These are phyloP conservation scores for Skeletonema marinoi DNA, from an alignment of 108 stramenopile species.

Conservation along the genomic window DNA sequence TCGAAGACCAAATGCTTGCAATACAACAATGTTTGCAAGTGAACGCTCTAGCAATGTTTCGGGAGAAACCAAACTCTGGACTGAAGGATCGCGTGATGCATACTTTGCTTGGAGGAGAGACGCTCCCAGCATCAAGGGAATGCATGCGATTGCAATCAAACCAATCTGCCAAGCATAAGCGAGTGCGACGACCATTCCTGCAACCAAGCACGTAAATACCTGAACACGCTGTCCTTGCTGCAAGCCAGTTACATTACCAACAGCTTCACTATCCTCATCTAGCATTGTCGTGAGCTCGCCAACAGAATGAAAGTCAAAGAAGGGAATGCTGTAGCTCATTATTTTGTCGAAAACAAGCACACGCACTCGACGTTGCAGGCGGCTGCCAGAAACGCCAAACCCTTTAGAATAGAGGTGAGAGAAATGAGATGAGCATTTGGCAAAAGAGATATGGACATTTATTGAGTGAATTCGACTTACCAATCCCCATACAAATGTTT, in stretches of 20 bases:
- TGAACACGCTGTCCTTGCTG: conserved; percentile 35
- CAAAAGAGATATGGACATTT: background rate
- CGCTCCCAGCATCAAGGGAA: conserved; percentile 35
- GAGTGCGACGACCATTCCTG: conserved; percentile 32
- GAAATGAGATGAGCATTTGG: background rate
- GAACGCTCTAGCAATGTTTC: conserved; percentile 32
- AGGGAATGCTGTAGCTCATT: conserved; percentile 33
- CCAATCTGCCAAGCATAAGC: conserved; percentile 35
- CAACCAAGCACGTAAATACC: conserved; percentile 21
- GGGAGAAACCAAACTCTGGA: background rate
- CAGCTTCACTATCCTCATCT: conserved; percentile 30
- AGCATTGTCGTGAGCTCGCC: conserved; percentile 43
- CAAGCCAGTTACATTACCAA: conserved; percentile 32
- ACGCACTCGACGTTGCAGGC: conserved; percentile 20
- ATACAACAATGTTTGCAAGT: conserved; percentile 34
- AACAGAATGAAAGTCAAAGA: conserved; percentile 32
- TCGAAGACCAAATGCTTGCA: conserved; percentile 54
- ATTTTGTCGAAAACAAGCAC: conserved; percentile 36
- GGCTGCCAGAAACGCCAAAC: conserved; percentile 23
- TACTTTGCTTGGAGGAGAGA: conserved; percentile 18
- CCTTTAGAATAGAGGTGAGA: background rate
- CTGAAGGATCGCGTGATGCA: conserved; percentile 1
- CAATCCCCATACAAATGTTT: conserved; percentile 26
- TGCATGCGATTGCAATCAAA: conserved; percentile 39
- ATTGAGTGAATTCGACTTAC: background rate